Base-by-base conservation (phyloP, 2,329 filamentous ascomycete genomes). In the Neurospora sp. region DNA sequence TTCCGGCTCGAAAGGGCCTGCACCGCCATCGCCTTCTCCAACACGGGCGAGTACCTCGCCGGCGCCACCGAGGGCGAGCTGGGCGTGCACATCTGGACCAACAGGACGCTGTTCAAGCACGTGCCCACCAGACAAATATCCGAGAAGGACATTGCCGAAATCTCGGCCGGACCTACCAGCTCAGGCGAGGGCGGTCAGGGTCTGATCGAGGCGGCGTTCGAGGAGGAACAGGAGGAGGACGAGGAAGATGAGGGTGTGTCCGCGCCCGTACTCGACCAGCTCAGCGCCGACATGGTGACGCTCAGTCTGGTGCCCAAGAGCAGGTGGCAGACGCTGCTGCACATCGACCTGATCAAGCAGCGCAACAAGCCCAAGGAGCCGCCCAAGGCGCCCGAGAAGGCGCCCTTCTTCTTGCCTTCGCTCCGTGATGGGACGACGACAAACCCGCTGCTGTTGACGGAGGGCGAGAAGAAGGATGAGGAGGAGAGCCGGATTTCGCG, bases 21-120 rank as follows among this genome's bases (percentile, higher is more conserved):
- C 78, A 96, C 89, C 17, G 90, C 93, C 2, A 83, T 99, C 12
- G 89, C 94, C 8, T 97, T 98, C 83, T 97, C 96, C 0, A 85
- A 85, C 1, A 97, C 93, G 0, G 96, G 95, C 15, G 96, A 99
- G 77, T 98, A 93, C 76, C 86, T 99, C n/a, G 96, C 96, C 3
- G 96, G 94, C 3, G 91, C 93, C 0, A 89, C 93, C 68, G 88
- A 93, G 69, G 91, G 91, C 70, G 89, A 90, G 73, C 87, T 97
- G 1, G 96, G 96, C 12, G 90, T 99, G n/a, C 90, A 92, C 74
- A 88, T 99, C 66, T 99, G 96, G 95, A 97, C 92, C 28, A 99
- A 99, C 81, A 92, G 92, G 77, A 91, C 91, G 0, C 84, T 98
- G 1, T 99, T 97, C 83, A 92, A 90, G 69, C 93, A 97, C 75